Conservation (phyloP, 2,329 filamentous ascomycete species). For the Hymenoscyphus linearis region DNA sequence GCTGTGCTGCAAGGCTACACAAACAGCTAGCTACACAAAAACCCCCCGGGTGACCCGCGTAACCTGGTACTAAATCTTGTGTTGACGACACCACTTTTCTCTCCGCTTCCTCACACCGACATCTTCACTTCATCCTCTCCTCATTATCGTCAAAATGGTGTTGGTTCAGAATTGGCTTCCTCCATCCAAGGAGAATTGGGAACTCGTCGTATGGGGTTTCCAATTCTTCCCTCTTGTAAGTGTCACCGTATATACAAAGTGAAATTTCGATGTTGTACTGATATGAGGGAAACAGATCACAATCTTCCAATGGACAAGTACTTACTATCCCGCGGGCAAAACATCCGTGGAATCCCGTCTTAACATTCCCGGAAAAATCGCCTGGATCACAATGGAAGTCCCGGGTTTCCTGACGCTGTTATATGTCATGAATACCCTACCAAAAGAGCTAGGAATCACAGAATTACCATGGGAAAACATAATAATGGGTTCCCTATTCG, state of each 20-base stretch:
- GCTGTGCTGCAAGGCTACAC: conserved; percentile 9
- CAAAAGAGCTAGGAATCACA: conserved; percentile 49
- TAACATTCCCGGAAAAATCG: conserved; percentile 84
- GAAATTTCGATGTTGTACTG: no score
- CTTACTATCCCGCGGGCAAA: conserved; percentile 89
- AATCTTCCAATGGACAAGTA: conserved; percentile 64
- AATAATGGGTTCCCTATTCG: conserved; percentile 64
- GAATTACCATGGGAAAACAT: conserved; percentile 72
- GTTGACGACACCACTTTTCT: not conserved
- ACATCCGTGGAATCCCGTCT: conserved; percentile 69
- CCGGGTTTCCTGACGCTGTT: conserved; percentile 71
- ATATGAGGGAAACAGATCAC: conserved; percentile 51
- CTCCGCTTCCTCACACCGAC: not conserved
- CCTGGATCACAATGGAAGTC: conserved; percentile 85
- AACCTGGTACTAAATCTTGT: not conserved
- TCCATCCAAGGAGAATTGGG: conserved; percentile 54
- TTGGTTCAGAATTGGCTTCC: conserved; percentile 39
- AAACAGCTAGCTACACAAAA: not conserved
- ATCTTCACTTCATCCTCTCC: not conserved
- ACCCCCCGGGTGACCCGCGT: not conserved
- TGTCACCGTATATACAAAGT: not conserved
- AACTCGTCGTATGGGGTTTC: conserved; percentile 47
- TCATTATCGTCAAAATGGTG: conserved; percentile 19
- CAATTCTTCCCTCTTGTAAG: conserved; percentile 44
- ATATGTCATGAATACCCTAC: conserved; percentile 71